phyloP scores from a whole-genome alignment of 2,329 filamentous ascomycete species.

The Plectosphaerella cucumerina region DNA sequence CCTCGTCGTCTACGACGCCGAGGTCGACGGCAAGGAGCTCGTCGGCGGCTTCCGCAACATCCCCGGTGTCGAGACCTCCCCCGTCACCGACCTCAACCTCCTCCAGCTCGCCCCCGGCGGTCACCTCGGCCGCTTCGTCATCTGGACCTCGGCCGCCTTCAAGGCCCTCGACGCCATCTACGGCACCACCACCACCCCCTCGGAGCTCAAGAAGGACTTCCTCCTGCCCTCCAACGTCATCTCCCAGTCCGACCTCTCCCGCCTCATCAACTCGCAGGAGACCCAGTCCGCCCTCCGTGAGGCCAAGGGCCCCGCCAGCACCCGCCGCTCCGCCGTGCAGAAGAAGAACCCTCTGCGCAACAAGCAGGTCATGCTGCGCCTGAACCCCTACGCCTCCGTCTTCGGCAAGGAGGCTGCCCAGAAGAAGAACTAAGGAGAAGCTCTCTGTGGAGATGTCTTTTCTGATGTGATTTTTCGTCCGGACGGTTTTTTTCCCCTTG shows the following conservation, averaged over 20 bases:
- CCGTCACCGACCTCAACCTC: constrained; percentile 93
- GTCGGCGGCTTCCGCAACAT: constrained; percentile 97
- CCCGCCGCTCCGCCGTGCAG: constrained; percentile 88
- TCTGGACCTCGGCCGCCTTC: constrained; percentile 98
- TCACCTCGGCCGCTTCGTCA: constrained; percentile 96
- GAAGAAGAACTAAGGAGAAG: constrained; percentile 31
- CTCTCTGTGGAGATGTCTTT: background rate
- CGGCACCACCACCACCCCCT: constrained; percentile 84
- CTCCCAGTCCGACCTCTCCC: constrained; percentile 89
- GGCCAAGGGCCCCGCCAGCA: constrained; percentile 83
- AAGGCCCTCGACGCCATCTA: constrained; percentile 96
- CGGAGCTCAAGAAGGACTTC: constrained; percentile 98
- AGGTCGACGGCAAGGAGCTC: constrained; percentile 91
- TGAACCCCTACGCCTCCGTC: constrained; percentile 94
- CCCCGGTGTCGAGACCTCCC: constrained; percentile 92
- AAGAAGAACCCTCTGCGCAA: constrained; percentile 99
- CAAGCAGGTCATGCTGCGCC: constrained; percentile 96
- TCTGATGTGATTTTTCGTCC: background rate
- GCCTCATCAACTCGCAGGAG: constrained; percentile 99
- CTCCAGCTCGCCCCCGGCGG: constrained; percentile 98
- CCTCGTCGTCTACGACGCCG: constrained; percentile 95
- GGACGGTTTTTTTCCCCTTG: too few relatives aligned
- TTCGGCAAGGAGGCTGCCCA: constrained; percentile 71
- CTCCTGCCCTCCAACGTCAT: constrained; percentile 90
- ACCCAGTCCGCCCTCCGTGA: constrained; percentile 93